A percentile compares a stretch with the other conserved stretches of the same genome.
Evolutionary conservation across 345 rosid genomes (phyloP).

Genomic region (Alliaria petiolata): DNA sequence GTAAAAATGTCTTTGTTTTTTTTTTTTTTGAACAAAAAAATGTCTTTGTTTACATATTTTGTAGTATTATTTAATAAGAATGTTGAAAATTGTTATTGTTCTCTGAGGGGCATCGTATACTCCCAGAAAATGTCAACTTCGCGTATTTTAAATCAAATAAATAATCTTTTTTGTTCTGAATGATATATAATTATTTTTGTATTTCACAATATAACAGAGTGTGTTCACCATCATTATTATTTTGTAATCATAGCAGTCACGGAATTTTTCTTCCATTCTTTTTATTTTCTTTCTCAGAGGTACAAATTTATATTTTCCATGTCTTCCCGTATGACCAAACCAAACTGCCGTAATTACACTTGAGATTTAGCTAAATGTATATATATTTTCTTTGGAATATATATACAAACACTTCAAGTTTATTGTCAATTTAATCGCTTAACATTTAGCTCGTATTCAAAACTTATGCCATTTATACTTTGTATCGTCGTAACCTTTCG

Average conservation of each 20-base stretch:
- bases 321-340: neutral
- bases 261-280: conserved; percentile 8
- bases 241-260: conserved; percentile 18
- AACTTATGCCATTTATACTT: neutral
- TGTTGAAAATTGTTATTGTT: conserved; percentile 9
- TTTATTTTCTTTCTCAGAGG: neutral
- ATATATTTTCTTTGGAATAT: too few species aligned
- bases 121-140: conserved; percentile 29
- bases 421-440: neutral
- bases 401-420: neutral
- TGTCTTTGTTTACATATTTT: neutral
- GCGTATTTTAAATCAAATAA: neutral
- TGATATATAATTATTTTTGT: neutral
- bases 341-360: neutral
- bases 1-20: conserved; percentile 18
- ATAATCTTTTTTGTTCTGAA: neutral
- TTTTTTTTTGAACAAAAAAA: too few species aligned
- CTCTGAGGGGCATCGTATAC: conserved; percentile 11
- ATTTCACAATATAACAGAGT: neutral
- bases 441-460: neutral
- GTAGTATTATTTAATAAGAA: neutral
- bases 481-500: too few species aligned
- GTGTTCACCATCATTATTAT: conserved; percentile 16
- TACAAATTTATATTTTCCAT: neutral
- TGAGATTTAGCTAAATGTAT: too few species aligned